Base-by-base conservation (phyloP, 164 flowering plant genomes). In the Tinospora cordifolia region DNA sequence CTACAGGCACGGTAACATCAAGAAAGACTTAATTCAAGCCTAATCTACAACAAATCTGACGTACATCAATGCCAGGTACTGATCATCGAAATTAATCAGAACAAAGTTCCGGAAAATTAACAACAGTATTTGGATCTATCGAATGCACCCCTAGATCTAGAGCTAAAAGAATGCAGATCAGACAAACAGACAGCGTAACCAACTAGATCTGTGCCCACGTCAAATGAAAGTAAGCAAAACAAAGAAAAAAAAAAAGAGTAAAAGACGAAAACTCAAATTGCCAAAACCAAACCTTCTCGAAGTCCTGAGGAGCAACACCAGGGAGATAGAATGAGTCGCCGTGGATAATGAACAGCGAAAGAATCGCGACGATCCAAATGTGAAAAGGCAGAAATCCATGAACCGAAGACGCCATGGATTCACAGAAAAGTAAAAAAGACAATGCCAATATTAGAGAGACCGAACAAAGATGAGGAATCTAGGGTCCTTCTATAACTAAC, bases 271-370 rank as follows among this genome's bases (percentile, higher is more conserved):
- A 58, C 59, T 6, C n/a, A 54, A 26, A 41, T 57, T 19, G 51
- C 57, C 0, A 19, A 66, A 4, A 14, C 38, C 71, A 17, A 5
- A 69, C 71, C 71, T 25, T 69, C 11, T 36, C 49, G 63, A 69
- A 69, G 40, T 69, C 71, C 65, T 69, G 46, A 4, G 71, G 71
- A 40, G 71, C 65, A 10, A 69, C 71, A 10, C 71, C 65, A 0
- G 71, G 65, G 22, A 69, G 65, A 21, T 69, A 69, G 71, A 69
- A 69, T 6, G 63, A 69, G 39, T 60, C 49, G 17, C 46, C 71
- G 21, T 39, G 34, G 65, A 54, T 62, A 12, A 63, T 39, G 65
- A 60, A 69, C 63, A 69, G 34, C 8, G 59, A 64, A 40, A 69
- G 65, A 41, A 69, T 3, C n/a, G 49, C 34, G 12, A 9, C 44